These are phyloP conservation scores for Scheffersomyces quercinus DNA, from an alignment of 1,139 yeast species.

Conservation along the genomic window DNA sequence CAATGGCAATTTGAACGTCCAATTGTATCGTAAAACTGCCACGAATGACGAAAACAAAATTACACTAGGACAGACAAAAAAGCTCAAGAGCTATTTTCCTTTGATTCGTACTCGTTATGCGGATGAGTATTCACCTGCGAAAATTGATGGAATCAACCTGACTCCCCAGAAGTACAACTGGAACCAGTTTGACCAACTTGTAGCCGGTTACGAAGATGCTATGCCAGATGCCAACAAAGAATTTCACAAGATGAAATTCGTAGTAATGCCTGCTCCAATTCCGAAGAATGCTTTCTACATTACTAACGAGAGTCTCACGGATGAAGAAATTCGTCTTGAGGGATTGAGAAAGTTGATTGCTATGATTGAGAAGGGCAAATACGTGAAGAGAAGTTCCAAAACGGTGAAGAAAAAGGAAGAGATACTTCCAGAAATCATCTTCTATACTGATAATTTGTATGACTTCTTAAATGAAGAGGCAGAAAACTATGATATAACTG, in stretches of 20 bases:
- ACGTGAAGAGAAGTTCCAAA: slow-evolving; percentile 40
- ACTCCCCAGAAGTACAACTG: slow-evolving; percentile 68
- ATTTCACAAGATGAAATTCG: slow-evolving; percentile 75
- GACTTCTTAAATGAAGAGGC: slow-evolving; percentile 59
- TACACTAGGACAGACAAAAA: slow-evolving; percentile 16
- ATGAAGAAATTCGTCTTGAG: slow-evolving; percentile 85
- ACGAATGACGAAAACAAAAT: slow-evolving; percentile 26
- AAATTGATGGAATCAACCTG: slow-evolving; percentile 55
- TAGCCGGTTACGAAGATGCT: slow-evolving; percentile 87
- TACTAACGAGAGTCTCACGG: slow-evolving; percentile 62
- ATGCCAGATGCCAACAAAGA: slow-evolving; percentile 56
- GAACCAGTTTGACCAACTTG: slow-evolving; percentile 86
- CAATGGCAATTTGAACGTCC: slow-evolving; percentile 73
- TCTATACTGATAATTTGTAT: slow-evolving; percentile 84
- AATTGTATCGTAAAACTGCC: slow-evolving; percentile 52
- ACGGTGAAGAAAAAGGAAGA: slow-evolving; percentile 45
- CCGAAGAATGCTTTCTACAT: slow-evolving; percentile 56
- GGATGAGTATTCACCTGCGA: slow-evolving; percentile 59
- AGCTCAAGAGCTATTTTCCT: slow-evolving; percentile 41
- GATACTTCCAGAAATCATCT: slow-evolving; percentile 70
- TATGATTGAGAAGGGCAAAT: slow-evolving; percentile 61
- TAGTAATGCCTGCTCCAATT: slow-evolving; percentile 72
- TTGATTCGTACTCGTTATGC: slow-evolving; percentile 80
- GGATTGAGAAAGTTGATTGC: slow-evolving; percentile 77
- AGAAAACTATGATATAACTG: slow-evolving; percentile 34